phyloP scores from a whole-genome alignment of 306 rosid genomes.

The Cyamopsis tetragonoloba region DNA sequence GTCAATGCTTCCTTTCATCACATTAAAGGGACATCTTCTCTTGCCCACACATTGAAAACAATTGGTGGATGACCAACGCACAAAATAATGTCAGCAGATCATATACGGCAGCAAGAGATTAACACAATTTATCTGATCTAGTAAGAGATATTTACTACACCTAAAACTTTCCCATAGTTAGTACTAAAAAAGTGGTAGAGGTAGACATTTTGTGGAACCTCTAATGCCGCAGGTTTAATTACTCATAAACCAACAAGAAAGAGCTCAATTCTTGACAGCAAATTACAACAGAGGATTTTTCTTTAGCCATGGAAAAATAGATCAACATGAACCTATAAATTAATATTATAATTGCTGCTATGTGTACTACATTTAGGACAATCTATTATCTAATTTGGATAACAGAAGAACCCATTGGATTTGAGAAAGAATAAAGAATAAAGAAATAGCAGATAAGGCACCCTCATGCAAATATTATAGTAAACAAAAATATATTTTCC shows the following conservation, averaged over 20 bases:
- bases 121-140: constrained; percentile 10
- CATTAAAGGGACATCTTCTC: neutral
- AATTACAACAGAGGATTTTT: neutral
- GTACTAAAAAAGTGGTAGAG: neutral
- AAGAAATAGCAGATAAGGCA: neutral
- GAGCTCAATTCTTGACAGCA: neutral
- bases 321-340: constrained; percentile 8
- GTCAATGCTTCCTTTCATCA: constrained; percentile 18
- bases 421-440: neutral
- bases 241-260: neutral
- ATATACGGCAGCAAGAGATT: constrained; percentile 12
- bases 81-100: constrained; percentile 3
- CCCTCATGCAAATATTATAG: neutral
- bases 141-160: neutral
- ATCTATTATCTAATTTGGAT: constrained; percentile 4
- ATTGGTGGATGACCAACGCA: constrained; percentile 9
- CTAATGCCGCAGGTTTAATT: neutral
- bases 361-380: neutral
- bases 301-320: neutral
- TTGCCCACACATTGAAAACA: constrained; percentile 2
- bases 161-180: neutral
- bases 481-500: neutral
- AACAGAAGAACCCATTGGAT: neutral
- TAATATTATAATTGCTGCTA: neutral
- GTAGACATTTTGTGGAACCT: neutral